Base-by-base conservation (phyloP, 257 asterid genomes). In the Solanum chmielewskii region DNA sequence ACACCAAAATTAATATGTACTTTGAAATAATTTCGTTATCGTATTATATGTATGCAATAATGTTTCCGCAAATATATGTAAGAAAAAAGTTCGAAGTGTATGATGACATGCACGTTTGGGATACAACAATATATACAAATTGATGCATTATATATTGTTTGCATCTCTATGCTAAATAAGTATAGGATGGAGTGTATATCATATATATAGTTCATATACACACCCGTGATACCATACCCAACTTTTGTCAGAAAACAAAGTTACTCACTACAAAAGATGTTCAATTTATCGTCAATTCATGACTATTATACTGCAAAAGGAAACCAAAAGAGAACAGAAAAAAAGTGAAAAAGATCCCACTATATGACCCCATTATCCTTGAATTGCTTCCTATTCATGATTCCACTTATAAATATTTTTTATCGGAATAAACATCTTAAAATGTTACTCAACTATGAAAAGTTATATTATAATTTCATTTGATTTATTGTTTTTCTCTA, bases 401-500 rank as follows among this genome's bases (percentile, higher is more conserved):
- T 77, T 76, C 23, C 59, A 76, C 37, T 7, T 77, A 25, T 41
- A 3, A 31, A 0, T 31, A 3, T 31, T 31, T 31, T 59, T 6
- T 12, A 23, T 39, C 35, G 10, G 25, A 20, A 5, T 3, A 21
- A 59, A 59, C 3, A 21, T 59, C 27, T 59, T 3, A 59, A 21
- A 62, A 62, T 0, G 15, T n/a, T 25, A 62, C 0, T 62, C 7
- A 62, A 23, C 11, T 25, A n/a, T n/a, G 0, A n/a, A 35, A 5
- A 35, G 1, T 35, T 35, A 35, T 35, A 5, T 35, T 35, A 35
- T 35, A 5, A 35, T 35, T 35, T 35, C 39, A 35, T 35, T 5
- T 6, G 39, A 35, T 35, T 35, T 35, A 35, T 35, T 5, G 39
- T 1, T 35, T 35, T 35, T 35, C 39, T 35, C 39, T 35, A 35